Percentiles rank a stretch among this genome's conserved stretches.
Conservation (phyloP, 306 rosid species). For the Sechiopsis laciniata region DNA sequence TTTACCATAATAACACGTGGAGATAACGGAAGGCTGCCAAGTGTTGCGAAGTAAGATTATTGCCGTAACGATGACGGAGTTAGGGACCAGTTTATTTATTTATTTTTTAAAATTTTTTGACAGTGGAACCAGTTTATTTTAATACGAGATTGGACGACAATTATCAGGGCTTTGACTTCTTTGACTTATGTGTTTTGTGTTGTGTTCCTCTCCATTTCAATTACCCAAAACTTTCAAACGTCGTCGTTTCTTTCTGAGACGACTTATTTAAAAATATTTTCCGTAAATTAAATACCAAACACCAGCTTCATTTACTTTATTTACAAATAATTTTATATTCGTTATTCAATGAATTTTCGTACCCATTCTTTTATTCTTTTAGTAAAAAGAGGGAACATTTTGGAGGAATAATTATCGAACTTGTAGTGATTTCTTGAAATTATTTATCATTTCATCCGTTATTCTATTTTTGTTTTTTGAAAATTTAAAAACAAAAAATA, state of each 20-base stretch:
- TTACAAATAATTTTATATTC: too few species aligned
- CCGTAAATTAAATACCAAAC: too few species aligned
- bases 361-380: neutral
- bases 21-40: conserved; percentile 20
- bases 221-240: conserved; percentile 15
- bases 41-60: conserved; percentile 18
- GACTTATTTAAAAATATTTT: too few species aligned
- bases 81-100: conserved; percentile 24
- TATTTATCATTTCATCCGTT: too few species aligned
- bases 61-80: conserved; percentile 77
- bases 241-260: neutral
- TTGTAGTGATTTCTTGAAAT: neutral
- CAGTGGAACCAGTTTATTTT: too few species aligned
- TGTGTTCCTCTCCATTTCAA: conserved; percentile 23
- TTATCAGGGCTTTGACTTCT: conserved; percentile 71
- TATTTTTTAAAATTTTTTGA: too few species aligned
- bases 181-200: conserved; percentile 25
- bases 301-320: too few species aligned
- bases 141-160: conserved; percentile 37
- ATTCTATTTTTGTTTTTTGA: too few species aligned
- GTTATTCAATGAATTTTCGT: neutral
- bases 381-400: neutral
- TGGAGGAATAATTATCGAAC: neutral
- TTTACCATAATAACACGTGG: conserved; percentile 24
- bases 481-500: too few species aligned